phyloP scores from a whole-genome alignment of 2,329 filamentous ascomycete species.

The Mycosphaerella arachidis region DNA sequence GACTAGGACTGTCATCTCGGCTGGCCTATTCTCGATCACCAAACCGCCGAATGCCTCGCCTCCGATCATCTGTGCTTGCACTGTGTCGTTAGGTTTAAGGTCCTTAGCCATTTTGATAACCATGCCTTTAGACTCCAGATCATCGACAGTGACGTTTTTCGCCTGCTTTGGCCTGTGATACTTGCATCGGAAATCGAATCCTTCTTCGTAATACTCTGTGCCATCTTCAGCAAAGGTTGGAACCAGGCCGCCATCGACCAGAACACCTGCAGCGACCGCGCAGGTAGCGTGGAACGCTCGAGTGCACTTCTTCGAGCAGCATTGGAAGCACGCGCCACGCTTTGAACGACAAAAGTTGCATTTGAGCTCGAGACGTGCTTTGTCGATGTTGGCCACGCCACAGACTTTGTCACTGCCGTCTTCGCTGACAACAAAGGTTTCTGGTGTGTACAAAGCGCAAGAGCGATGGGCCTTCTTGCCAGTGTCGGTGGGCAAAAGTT shows the following conservation, averaged over 20 bases:
- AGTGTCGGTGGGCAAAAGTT: slow-evolving; percentile 82
- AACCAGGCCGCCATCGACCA: slow-evolving; percentile 80
- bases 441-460: slow-evolving; percentile 86
- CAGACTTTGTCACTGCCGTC: slow-evolving; percentile 67
- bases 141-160: slow-evolving; percentile 56
- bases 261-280: slow-evolving; percentile 83
- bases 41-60: slow-evolving; percentile 88
- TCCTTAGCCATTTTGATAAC: slow-evolving; percentile 64
- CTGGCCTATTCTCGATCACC: slow-evolving; percentile 74
- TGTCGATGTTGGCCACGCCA: slow-evolving; percentile 76
- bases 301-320: slow-evolving; percentile 89
- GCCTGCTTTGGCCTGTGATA: slow-evolving; percentile 88
- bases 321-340: slow-evolving; percentile 94
- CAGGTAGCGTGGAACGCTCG: slow-evolving; percentile 94
- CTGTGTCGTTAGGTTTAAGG: slow-evolving; percentile 68
- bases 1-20: slow-evolving; percentile 71
- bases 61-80: slow-evolving; percentile 79
- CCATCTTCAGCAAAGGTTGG: slow-evolving; percentile 86
- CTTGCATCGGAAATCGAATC: slow-evolving; percentile 88
- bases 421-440: slow-evolving; percentile 76
- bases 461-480: slow-evolving; percentile 81
- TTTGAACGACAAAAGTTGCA: slow-evolving; percentile 93
- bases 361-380: slow-evolving; percentile 83
- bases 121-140: slow-evolving; percentile 65
- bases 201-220: slow-evolving; percentile 85